Evolutionary conservation across 2,329 filamentous ascomycete species (phyloP).

Genomic region (Ceratocystis eucalypticola): DNA sequence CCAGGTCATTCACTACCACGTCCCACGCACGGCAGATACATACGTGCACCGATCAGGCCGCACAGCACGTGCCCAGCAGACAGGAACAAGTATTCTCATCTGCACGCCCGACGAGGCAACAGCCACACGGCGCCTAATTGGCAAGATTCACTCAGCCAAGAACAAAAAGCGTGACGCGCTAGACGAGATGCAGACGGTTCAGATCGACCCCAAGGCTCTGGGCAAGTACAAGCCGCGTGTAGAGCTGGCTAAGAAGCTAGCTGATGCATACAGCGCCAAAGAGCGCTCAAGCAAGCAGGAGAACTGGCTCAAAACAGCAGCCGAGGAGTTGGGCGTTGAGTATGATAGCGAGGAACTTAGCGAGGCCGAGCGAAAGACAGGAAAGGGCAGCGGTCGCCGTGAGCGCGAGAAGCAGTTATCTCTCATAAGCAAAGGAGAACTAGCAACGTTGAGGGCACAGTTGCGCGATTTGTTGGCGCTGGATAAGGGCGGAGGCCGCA

Average conservation of each 20-base stretch:
- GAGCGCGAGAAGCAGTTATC: slow-evolving; percentile 60
- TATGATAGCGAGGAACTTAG: slow-evolving; percentile 84
- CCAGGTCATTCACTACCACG: slow-evolving; percentile 86
- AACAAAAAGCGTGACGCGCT: slow-evolving; percentile 42
- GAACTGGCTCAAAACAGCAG: slow-evolving; percentile 68
- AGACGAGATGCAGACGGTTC: slow-evolving; percentile 54
- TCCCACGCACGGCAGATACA: slow-evolving; percentile 77
- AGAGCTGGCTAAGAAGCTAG: slow-evolving; percentile 70
- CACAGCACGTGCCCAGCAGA: slow-evolving; percentile 69
- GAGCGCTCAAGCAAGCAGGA: slow-evolving; percentile 76
- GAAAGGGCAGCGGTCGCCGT: slow-evolving; percentile 59
- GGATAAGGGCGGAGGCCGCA: slow-evolving; percentile 76
- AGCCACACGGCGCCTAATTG: slow-evolving; percentile 68
- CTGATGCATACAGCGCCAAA: slow-evolving; percentile 71
- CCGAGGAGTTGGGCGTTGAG: slow-evolving; percentile 85
- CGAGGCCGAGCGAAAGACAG: slow-evolving; percentile 58
- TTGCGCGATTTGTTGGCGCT: slow-evolving; percentile 55
- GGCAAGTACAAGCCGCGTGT: slow-evolving; percentile 63
- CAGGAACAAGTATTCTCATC: slow-evolving; percentile 72
- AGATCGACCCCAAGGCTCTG: slow-evolving; percentile 70
- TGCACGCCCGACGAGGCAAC: slow-evolving; percentile 85
- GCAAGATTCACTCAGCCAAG: slow-evolving; percentile 65
- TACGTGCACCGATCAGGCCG: slow-evolving; percentile 94
- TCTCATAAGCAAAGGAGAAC: slow-evolving; percentile 56
- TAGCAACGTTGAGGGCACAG: slow-evolving; percentile 56